A percentile compares a stretch with the other conserved stretches of the same genome.
Conservation (phyloP, 1,284 basidiomycete species). For the Boletus semigastroideus region DNA sequence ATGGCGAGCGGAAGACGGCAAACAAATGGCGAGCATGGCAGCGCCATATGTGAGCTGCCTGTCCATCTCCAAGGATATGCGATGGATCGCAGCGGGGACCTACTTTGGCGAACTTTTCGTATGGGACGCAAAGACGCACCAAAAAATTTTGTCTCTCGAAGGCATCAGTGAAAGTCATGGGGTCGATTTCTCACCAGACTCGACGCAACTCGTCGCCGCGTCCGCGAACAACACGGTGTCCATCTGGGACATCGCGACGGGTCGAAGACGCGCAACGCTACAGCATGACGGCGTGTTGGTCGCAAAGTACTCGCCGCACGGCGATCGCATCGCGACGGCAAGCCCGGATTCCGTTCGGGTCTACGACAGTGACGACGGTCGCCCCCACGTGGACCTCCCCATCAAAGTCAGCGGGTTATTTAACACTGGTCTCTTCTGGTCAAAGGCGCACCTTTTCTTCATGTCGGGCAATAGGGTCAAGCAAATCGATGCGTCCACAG, state of each 20-base stretch:
- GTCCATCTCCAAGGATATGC: not conserved
- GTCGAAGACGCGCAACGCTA: not conserved
- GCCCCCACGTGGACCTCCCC: not conserved
- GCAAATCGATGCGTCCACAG: not conserved
- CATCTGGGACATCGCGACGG: not conserved
- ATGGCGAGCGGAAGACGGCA: not conserved
- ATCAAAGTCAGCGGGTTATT: not conserved
- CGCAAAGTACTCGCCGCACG: not conserved
- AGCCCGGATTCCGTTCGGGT: not conserved
- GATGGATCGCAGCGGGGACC: slow-evolving; percentile 10
- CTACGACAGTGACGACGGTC: not conserved
- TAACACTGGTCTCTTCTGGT: not conserved
- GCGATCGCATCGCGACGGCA: not conserved
- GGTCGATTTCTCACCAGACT: slow-evolving; percentile 12
- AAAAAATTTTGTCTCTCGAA: not conserved
- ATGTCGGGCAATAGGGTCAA: not conserved
- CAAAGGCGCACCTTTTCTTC: not conserved
- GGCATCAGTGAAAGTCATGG: not conserved
- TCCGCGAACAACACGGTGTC: not conserved
- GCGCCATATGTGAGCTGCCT: not conserved
- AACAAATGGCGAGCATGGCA: not conserved
- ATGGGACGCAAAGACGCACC: not conserved
- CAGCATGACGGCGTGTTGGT: not conserved
- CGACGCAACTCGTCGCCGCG: not conserved
- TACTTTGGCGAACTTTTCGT: not conserved